These are phyloP conservation scores for Fraxinus nigra DNA, from an alignment of 305 asterid species.

Conservation along the genomic window DNA sequence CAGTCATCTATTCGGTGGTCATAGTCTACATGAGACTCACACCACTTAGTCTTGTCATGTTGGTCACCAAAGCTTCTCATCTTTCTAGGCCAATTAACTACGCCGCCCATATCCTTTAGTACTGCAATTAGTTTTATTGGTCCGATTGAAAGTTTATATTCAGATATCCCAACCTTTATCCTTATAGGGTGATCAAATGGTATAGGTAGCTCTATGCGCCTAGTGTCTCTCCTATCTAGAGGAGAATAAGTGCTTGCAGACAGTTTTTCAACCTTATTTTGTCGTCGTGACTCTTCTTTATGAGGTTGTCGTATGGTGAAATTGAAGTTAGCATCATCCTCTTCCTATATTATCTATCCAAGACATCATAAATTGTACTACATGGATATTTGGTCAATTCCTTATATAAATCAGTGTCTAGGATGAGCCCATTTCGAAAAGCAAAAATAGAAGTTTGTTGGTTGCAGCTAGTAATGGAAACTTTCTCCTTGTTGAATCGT, in stretches of 20 bases:
- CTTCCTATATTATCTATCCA: background rate
- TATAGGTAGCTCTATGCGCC: background rate
- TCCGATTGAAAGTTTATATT: background rate
- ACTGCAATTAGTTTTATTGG: background rate
- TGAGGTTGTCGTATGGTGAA: background rate
- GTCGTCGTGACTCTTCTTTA: background rate
- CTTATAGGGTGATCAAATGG: background rate
- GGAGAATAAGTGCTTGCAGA: background rate
- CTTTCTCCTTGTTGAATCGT: background rate
- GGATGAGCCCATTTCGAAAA: background rate
- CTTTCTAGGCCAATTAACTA: background rate
- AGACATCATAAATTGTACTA: background rate
- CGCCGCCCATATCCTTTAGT: background rate
- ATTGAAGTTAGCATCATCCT: background rate
- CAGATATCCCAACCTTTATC: background rate
- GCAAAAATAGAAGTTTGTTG: background rate
- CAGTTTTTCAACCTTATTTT: background rate
- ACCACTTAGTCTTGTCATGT: background rate
- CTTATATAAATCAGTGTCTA: background rate
- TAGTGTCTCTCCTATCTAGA: background rate
- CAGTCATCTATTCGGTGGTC: background rate
- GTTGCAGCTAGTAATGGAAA: background rate
- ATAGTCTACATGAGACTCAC: background rate
- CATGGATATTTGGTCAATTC: background rate
- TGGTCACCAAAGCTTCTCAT: background rate